phyloP scores from a whole-genome alignment of 768 basidiomycete genomes.

The Tricholoma matsutake region DNA sequence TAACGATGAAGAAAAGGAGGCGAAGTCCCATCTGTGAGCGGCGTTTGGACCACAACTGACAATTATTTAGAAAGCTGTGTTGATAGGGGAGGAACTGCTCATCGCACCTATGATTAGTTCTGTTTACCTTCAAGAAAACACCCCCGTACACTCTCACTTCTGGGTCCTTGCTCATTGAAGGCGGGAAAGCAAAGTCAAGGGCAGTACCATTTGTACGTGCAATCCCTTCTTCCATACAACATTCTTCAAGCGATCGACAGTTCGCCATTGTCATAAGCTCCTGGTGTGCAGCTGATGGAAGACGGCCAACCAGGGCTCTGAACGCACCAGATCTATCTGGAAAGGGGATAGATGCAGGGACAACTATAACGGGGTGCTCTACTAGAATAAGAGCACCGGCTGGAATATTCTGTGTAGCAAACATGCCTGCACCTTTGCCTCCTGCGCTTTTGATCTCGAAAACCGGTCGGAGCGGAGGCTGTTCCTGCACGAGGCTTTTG shows the following conservation, averaged over 20 bases:
- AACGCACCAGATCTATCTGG: conserved; percentile 18
- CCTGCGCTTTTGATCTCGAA: conserved; percentile 20
- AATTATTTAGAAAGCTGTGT: neutral
- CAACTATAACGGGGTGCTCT: conserved; percentile 24
- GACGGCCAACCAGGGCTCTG: conserved; percentile 17
- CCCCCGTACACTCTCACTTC: conserved; percentile 37
- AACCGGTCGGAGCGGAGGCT: neutral
- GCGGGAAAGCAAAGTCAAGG: conserved; percentile 29
- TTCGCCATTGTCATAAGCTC: conserved; percentile 24
- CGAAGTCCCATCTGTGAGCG: conserved; percentile 39
- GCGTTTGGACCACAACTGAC: conserved; percentile 44
- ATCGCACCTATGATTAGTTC: conserved; percentile 42
- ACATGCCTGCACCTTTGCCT: conserved; percentile 28
- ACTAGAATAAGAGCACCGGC: conserved; percentile 23
- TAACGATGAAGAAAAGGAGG: conserved; percentile 35
- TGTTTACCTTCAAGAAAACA: conserved; percentile 38
- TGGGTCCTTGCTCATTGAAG: conserved; percentile 15
- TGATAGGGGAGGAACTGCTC: neutral
- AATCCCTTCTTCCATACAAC: conserved; percentile 39
- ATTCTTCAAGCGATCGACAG: conserved; percentile 26
- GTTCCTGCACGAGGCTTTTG: neutral
- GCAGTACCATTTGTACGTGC: conserved; percentile 40
- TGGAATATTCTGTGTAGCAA: conserved; percentile 21
- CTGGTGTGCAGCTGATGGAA: conserved; percentile 16
- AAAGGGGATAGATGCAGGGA: conserved; percentile 17